Evolutionary conservation across 352 stramenopile species (phyloP).

Genomic region (Chrysophaeum taylorii): DNA sequence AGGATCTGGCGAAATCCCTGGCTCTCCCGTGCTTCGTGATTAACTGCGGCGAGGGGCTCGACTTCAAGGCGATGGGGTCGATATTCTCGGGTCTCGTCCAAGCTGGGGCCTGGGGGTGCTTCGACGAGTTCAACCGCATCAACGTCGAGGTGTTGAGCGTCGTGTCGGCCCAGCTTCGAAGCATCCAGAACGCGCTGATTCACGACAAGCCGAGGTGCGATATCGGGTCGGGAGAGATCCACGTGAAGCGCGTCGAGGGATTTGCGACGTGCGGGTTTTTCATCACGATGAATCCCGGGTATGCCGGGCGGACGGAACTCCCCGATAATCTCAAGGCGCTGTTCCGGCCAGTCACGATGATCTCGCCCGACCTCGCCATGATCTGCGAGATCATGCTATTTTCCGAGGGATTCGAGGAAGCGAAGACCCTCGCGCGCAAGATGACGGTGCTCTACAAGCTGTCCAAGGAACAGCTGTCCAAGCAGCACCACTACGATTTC

Average conservation of each 20-base stretch:
- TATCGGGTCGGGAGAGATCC: conserved; percentile 78
- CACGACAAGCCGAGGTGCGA: conserved; percentile 75
- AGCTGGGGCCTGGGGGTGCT: conserved; percentile 83
- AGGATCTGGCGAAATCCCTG: conserved; percentile 77
- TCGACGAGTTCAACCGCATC: conserved; percentile 93
- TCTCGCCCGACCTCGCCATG: conserved; percentile 73
- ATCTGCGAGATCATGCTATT: conserved; percentile 89
- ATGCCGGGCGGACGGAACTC: conserved; percentile 74
- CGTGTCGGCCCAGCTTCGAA: conserved; percentile 25
- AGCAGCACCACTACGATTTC: conserved; percentile 91
- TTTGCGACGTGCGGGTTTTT: conserved; percentile 86
- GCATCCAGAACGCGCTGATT: conserved; percentile 81
- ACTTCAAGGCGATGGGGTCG: conserved; percentile 78
- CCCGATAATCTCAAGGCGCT: conserved; percentile 81
- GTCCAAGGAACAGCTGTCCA: conserved; percentile 81
- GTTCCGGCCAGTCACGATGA: conserved; percentile 82
- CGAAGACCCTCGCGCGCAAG: conserved; percentile 73
- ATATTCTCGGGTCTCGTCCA: conserved; percentile 76
- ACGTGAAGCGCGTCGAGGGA: conserved; percentile 72
- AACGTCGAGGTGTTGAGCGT: conserved; percentile 76
- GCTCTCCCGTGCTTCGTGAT: conserved; percentile 80
- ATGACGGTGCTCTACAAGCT: conserved; percentile 89
- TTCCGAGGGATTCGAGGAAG: conserved; percentile 77
- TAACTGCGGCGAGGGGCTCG: conserved; percentile 74
- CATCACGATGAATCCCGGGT: conserved; percentile 87